Conservation (phyloP, 1,284 basidiomycete genomes). For the Schizopora paradoxa region DNA sequence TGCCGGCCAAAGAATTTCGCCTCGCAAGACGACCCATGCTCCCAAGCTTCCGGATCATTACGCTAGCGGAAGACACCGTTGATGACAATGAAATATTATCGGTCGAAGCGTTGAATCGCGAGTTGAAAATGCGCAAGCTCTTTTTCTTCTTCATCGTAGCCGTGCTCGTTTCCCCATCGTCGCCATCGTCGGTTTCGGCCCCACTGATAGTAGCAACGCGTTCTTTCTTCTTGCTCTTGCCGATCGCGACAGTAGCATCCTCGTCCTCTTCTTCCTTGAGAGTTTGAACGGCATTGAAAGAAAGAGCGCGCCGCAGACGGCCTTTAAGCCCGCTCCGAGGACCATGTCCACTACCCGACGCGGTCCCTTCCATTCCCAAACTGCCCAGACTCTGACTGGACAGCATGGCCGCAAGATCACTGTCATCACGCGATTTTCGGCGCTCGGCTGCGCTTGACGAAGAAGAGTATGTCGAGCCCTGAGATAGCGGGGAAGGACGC, state of each 20-base stretch:
- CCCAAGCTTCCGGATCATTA: conserved; percentile 97
- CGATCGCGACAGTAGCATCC: conserved; percentile 23
- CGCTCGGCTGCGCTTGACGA: conserved; percentile 41
- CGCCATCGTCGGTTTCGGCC: conserved; percentile 24
- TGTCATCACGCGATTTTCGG: conserved; percentile 74
- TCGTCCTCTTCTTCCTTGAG: conserved; percentile 58
- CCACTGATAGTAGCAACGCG: conserved; percentile 23
- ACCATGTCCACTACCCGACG: conserved; percentile 30
- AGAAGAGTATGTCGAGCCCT: conserved; percentile 34
- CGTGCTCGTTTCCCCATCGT: conserved; percentile 37
- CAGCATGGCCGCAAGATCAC: conserved; percentile 56
- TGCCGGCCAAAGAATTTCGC: conserved; percentile 84
- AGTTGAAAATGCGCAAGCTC: conserved; percentile 79
- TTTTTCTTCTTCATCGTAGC: conserved; percentile 61
- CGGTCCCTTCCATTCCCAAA: conserved; percentile 17
- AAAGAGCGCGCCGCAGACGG: conserved; percentile 68
- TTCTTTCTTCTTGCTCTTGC: conserved; percentile 22
- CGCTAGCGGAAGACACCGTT: conserved; percentile 93
- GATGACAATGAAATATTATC: conserved; percentile 97
- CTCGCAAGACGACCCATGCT: conserved; percentile 89
- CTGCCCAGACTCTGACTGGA: conserved; percentile 42
- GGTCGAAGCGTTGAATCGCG: conserved; percentile 87
- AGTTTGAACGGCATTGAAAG: conserved; percentile 53
- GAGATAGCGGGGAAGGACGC: conserved; percentile 75
- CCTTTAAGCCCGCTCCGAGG: conserved; percentile 58